Evolutionary conservation across 352 stramenopile genomes (phyloP), one percentile per base, ranked within the genome.

Genomic region (Elongisporangium undulatum): DNA sequence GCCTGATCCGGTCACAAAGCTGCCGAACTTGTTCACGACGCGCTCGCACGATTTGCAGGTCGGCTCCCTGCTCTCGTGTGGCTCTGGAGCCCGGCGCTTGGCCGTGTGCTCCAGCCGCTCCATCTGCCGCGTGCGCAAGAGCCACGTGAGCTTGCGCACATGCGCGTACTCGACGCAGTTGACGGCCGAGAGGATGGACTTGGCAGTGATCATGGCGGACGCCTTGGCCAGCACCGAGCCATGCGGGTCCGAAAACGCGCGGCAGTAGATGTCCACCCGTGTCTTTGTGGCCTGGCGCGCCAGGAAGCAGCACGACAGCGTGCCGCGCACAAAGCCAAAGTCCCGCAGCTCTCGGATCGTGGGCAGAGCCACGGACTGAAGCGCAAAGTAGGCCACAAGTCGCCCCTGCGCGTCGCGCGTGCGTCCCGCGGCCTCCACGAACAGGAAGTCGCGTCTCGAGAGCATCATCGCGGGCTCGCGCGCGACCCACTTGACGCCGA

Each of bases 101-200:
- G 56, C 48, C 48, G 54, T 26, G n/a, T 49, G 48, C 13, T 75
- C 67, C 23, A 66, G 61, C 49, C 71, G 57, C 29, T 69, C 55
- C 66, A 83, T 77, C 34, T 45, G 34, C 34, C 34, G 34, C 34
- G 9, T 45, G 34, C 34, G 34, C 45, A 86, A 75, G 23, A 89
- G 66, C 72, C 71, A 84, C 55, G 61, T 67, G 50, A 89, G 71
- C 34, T 89, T 89, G 59, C 82, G 84, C 41, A 82, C 63, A 55
- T 83, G 75, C 19, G 72, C 69, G 58, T 74, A 87, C 56, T 89
- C 77, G 21, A 78, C 63, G 10, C 84, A 57, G 5, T 61, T 56
- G 16, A 68, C 63, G 29, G 62, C 75, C 16, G 68, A 61, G 23
- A 86, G 71, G 13, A 83, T 71, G 21, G 68, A 62, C 12, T 85